Conservation (phyloP, 23 red algal species). For the Gracilaria gracilis region DNA sequence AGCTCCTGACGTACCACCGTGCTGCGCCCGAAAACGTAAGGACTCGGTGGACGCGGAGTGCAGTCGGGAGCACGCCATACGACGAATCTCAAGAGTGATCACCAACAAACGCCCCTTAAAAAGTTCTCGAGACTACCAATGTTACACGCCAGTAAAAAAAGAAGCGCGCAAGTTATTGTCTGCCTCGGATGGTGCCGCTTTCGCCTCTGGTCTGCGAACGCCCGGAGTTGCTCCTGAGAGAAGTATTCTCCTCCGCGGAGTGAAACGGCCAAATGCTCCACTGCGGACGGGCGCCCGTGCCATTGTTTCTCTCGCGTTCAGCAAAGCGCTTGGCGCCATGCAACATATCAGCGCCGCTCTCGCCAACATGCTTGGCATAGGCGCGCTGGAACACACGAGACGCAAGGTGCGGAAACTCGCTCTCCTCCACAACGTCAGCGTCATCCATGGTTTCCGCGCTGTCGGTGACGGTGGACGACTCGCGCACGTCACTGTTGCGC, state of each 20-base stretch:
- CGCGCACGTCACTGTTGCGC: background rate
- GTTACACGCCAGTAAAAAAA: too few species aligned
- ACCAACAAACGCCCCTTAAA: background rate
- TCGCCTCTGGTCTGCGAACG: constrained; percentile 8
- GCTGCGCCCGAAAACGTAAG: too few species aligned
- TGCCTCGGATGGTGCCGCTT: background rate
- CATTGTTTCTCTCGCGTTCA: constrained; percentile 5
- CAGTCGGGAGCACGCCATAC: background rate
- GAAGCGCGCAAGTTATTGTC: background rate
- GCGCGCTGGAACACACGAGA: constrained; percentile 9
- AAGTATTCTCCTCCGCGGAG: background rate
- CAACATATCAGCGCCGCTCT: background rate
- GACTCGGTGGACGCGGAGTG: background rate
- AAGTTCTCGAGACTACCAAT: background rate
- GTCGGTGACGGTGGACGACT: constrained; percentile 11
- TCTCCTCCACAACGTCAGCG: background rate
- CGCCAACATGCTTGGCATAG: background rate
- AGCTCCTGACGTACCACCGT: background rate
- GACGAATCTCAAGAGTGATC: background rate
- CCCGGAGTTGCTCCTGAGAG: background rate
- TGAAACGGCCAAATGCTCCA: constrained; percentile 14
- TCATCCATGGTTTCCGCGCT: constrained; percentile 6
- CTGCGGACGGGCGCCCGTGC: background rate
- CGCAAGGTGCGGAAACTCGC: constrained; percentile 14
- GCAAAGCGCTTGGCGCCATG: constrained; percentile 19